Evolutionary conservation across 805 yeast species (phyloP).

Genomic region (Hanseniaspora nectarophila): DNA sequence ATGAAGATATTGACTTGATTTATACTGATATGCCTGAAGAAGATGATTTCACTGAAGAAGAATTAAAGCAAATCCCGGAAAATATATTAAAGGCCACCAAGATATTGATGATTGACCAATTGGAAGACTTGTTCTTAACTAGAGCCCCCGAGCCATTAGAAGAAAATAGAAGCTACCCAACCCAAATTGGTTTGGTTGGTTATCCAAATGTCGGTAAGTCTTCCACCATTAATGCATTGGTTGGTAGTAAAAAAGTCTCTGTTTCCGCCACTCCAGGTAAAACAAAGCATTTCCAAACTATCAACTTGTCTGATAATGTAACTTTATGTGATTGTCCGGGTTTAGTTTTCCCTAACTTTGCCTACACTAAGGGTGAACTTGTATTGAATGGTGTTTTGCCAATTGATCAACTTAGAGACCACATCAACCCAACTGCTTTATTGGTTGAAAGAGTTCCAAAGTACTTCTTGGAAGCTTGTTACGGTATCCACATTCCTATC

Average conservation of each 20-base stretch:
- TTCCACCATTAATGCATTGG: slow-evolving; percentile 92
- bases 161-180: slow-evolving; percentile 44
- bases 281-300: slow-evolving; percentile 97
- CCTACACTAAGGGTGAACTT: slow-evolving; percentile 88
- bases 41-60: slow-evolving; percentile 24
- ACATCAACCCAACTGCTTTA: slow-evolving; percentile 74
- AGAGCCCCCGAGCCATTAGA: slow-evolving; percentile 62
- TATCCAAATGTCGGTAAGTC: slow-evolving; percentile 96
- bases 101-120: slow-evolving; percentile 70
- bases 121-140: slow-evolving; percentile 64
- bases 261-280: slow-evolving; percentile 98
- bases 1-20: slow-evolving; percentile 18
- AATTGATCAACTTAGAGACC: slow-evolving; percentile 89
- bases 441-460: slow-evolving; percentile 85
- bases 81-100: slow-evolving; percentile 40
- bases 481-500: slow-evolving; percentile 80
- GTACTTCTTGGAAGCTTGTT: slow-evolving; percentile 74
- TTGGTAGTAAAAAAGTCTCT: slow-evolving; percentile 94
- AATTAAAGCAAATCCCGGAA: slow-evolving; percentile 24
- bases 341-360: slow-evolving; percentile 94
- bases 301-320: slow-evolving; percentile 67
- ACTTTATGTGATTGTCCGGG: slow-evolving; percentile 98
- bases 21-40: slow-evolving; percentile 25
- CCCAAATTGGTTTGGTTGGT: slow-evolving; percentile 92
- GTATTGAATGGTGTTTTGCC: slow-evolving; percentile 98